Evolutionary conservation across 2,329 filamentous ascomycete species (phyloP).

Genomic region (Cladosporium sp.): DNA sequence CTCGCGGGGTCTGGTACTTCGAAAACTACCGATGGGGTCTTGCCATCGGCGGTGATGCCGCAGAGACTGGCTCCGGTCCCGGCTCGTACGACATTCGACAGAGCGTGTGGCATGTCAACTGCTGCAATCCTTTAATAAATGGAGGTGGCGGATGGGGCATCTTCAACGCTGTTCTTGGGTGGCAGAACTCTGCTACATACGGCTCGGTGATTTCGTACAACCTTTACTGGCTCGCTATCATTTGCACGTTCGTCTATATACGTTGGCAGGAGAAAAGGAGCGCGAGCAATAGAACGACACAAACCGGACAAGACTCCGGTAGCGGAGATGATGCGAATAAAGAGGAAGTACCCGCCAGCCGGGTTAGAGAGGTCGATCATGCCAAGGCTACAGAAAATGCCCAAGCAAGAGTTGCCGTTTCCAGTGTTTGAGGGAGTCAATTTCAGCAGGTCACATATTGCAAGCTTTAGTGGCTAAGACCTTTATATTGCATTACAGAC

Average conservation of each 20-base stretch:
- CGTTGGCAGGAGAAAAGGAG: constrained; percentile 57
- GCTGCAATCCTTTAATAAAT: constrained; percentile 67
- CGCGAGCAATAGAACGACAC: no score
- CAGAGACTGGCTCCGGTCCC: constrained; percentile 58
- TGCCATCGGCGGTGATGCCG: constrained; percentile 55
- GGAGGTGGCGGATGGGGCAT: constrained; percentile 78
- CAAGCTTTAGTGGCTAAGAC: no score
- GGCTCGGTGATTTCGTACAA: constrained; percentile 85
- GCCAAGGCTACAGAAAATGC: no score
- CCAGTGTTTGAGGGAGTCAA: no score
- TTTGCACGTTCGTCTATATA: constrained; percentile 57
- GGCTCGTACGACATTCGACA: constrained; percentile 74
- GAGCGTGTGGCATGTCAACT: constrained; percentile 80
- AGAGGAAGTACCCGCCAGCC: no score
- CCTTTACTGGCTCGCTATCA: constrained; percentile 72
- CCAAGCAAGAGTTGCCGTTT: no score
- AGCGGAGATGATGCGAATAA: no score
- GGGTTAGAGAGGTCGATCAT: no score
- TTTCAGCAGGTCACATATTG: no score
- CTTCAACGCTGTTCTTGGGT: constrained; percentile 79
- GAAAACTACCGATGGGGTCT: constrained; percentile 64
- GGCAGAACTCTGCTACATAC: constrained; percentile 83
- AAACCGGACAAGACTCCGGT: no score
- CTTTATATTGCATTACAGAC: no score
- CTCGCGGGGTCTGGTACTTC: constrained; percentile 67